Evolutionary conservation across 2,329 filamentous ascomycete species (phyloP), one percentile per base, ranked within the genome.

Genomic region (Beauveria bassiana): DNA sequence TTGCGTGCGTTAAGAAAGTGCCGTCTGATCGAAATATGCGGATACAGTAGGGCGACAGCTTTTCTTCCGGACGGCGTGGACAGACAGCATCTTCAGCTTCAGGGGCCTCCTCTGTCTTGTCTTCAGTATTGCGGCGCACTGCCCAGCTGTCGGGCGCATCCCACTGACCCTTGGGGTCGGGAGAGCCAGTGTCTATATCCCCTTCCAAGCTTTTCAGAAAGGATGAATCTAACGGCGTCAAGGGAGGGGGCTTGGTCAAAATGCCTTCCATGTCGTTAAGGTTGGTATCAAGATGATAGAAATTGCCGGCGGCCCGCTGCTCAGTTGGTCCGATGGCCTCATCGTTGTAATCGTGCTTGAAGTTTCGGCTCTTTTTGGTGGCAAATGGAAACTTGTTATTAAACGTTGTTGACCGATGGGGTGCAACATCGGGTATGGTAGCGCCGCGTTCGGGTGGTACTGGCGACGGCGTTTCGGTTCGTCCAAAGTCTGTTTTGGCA

Each of bases 81-180:
- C 84, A 83, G 52, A 85, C 86, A 31, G 82, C 78, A 60, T 93
- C 89, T 64, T 92, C 89, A 16, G 83, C 78, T 61, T 91, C 89
- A 1, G 79, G 77, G 5, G 71, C 76, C 67, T 78, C 82, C 66
- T 72, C 70, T n/a, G 81, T 78, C 64, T 82, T 82, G 60, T 91
- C 88, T 66, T 91, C 87, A 8, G 83, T 84, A 50, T 81, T 81
- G 63, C 86, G 87, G 67, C 90, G 90, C 28, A 98, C 93, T 56
- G 90, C 92, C 95, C 95, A 99, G 72, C 93, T 97, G 73, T 98
- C 93, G 1, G 95, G 93, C 3, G 93, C 93, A 72, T 96, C 90
- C 93, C 93, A 99, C 3, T 85, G 85, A 1, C 87, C 86, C 61
- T 79, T 78, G 3, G 76, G 75, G 2, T 73, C 72, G n/a, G 49